Evolutionary conservation across 2,329 filamentous ascomycete species (phyloP), one percentile per base, ranked within the genome.

Genomic region (Venturia asperata): DNA sequence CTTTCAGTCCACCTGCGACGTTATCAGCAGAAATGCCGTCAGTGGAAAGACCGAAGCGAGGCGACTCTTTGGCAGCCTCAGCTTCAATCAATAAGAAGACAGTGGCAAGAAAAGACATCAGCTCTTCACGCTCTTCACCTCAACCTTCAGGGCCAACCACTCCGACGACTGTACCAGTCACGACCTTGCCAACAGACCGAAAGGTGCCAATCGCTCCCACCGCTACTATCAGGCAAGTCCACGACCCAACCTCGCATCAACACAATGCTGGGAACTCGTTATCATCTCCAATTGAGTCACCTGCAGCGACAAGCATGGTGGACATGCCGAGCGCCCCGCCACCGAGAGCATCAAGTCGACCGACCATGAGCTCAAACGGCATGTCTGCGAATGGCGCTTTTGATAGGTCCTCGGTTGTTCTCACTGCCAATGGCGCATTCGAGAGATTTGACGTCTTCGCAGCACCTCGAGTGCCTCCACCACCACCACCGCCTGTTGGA

Each of bases 71-170:
- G 45, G 80, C 73, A 41, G 71, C 76, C 56, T 69, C 71, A 17
- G 13, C 60, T 24, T 42, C 60, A 15, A 61, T 27, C 11, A 61
- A 75, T 68, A 74, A 86, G 66, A 73, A 84, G 68, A 71, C 79
- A 24, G 83, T 89, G 66, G 70, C 84, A 13, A 82, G 88, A 70
- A 92, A 91, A 73, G 89, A 92, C 60, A 71, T 88, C 49, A 70
- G 71, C 47, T 71, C 74, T 11, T 24, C 62, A 39, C 47, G 73
- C 62, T 73, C 74, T 27, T 58, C 52, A 34, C 52, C 52, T 58
- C 52, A 58, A 37, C 52, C 52, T 11, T 74, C 75, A 37, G 73
- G 76, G 24, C 75, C 76, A n/a, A 78, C 75, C 27, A 79, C 77
- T 5, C 75, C 77, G 43, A 77, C 76, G 39, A 66, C 75, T 9